A percentile compares a stretch with the other conserved stretches of the same genome.
phyloP scores from a whole-genome alignment of 345 rosid genomes.

The Brassica carinata region DNA sequence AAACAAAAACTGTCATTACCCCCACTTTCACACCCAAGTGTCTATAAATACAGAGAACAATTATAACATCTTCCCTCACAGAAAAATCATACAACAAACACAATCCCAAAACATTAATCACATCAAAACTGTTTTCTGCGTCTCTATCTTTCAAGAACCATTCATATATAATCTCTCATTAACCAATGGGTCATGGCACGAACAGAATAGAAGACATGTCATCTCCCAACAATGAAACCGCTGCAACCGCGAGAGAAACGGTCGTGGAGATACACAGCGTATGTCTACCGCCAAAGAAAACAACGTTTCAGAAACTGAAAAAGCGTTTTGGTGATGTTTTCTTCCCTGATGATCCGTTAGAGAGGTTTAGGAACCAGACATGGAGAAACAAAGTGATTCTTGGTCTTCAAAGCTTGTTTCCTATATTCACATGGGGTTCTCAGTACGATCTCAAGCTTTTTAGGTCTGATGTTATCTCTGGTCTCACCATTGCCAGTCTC shows the following conservation, averaged over 20 bases:
- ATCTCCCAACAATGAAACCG: conserved; percentile 36
- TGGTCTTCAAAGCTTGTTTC: conserved; percentile 72
- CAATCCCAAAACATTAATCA: conserved; percentile 2
- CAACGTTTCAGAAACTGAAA: conserved; percentile 66
- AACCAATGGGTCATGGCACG: conserved; percentile 38
- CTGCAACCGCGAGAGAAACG: conserved; percentile 20
- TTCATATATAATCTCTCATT: neutral
- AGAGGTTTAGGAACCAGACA: conserved; percentile 78
- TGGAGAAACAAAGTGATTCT: conserved; percentile 55
- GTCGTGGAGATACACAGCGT: conserved; percentile 65
- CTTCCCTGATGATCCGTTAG: conserved; percentile 95
- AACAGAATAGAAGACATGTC: conserved; percentile 47
- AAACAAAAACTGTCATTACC: conserved; percentile 37
- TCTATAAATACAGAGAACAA: conserved; percentile 37
- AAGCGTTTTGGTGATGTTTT: conserved; percentile 67
- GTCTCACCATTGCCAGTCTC: conserved; percentile 99
- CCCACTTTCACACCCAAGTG: conserved; percentile 24
- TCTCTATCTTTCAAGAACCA: neutral
- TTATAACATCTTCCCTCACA: conserved; percentile 25
- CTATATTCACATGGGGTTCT: conserved; percentile 81
- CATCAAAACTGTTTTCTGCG: neutral
- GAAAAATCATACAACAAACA: conserved; percentile 8
- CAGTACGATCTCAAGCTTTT: conserved; percentile 61
- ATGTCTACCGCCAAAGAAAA: conserved; percentile 66
- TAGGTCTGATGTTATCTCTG: conserved; percentile 87